Base-by-base conservation (phyloP, 2,329 filamentous ascomycete genomes). In the Cladorrhinum sp. region DNA sequence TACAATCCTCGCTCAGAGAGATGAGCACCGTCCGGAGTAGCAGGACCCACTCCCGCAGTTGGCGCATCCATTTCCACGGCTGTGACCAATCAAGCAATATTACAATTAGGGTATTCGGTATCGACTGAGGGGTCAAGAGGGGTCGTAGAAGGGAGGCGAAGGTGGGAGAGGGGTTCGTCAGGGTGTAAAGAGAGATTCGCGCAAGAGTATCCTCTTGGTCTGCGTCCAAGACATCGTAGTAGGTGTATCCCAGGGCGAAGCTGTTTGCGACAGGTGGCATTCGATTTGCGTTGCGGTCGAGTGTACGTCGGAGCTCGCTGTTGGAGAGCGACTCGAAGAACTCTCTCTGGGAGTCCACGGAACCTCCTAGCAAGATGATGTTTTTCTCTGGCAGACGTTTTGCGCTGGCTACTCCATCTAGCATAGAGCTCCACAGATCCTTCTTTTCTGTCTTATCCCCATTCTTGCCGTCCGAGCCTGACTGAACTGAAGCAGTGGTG, bases 1-100 rank as follows among this genome's bases (percentile, higher is more conserved):
- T 92, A 62, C 89, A 89, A 62, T 93, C 88, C 61, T 86, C 80
- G 68, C 88, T 88, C 23, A 95, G 82, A 28, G 86, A 89, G 60
- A 87, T 80, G 59, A 94, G 84, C 12, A 96, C 88, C 16, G 86
- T 88, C 62, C 89, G 86, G 66, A 99, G 79, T 26, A 98, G 82
- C 51, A 92, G 83, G 63, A 98, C 87, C 95, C 95, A 99, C 72
- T 90, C 89, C 71, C 91, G 85, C 60, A 99, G 79, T 75, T 96
- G 89, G 62, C 91, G 86, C 71, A 97, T 83, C 92, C 96, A 99
- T 64, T 87, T 81, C 87, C 95, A 96, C 14, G 95, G 95, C 72
- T 95, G 87, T 61, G 90, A 89, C 95, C 95, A 99, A 78, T 97
- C 93, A 49, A 99, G 82, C n/a, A 99, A 80, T 69, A 99, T 87